A percentile compares a stretch with the other conserved stretches of the same genome.
Conservation (phyloP, 345 rosid species). For the Turritis glabra region DNA sequence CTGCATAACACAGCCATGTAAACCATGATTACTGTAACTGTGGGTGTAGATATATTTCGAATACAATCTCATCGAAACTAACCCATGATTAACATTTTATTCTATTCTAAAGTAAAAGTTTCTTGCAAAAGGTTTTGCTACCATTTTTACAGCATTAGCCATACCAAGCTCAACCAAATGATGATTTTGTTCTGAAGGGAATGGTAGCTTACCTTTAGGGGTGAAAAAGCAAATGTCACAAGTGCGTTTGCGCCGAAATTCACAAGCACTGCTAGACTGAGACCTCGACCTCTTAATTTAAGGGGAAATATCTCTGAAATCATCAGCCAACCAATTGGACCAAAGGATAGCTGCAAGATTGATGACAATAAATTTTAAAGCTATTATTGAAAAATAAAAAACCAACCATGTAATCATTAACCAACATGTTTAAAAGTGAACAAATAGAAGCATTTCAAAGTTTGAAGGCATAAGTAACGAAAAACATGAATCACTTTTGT, state of each 20-base stretch:
- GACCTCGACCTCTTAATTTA: slow-evolving; percentile 84
- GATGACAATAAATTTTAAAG: slow-evolving; percentile 18
- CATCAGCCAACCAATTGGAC: slow-evolving; percentile 98
- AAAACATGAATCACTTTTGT: not conserved
- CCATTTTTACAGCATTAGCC: not conserved
- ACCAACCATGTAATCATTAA: not conserved
- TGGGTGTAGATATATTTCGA: not conserved
- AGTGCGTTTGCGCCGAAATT: slow-evolving; percentile 95
- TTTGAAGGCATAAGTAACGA: not conserved
- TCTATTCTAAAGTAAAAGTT: not conserved
- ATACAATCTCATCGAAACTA: not conserved
- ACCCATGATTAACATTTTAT: not conserved
- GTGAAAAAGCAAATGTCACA: slow-evolving; percentile 91
- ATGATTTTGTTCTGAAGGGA: not conserved
- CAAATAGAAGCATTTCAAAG: slow-evolving; percentile 10
- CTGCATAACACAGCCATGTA: slow-evolving; percentile 44
- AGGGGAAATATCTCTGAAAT: slow-evolving; percentile 91
- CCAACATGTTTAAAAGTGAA: not conserved
- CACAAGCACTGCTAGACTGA: slow-evolving; percentile 83
- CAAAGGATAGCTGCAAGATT: slow-evolving; percentile 81
- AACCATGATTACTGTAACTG: not conserved
- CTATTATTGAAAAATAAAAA: not conserved
- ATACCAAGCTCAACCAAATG: slow-evolving; percentile 2
- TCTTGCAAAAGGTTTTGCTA: not conserved
- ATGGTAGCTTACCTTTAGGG: slow-evolving; percentile 60